Percentiles rank a stretch among this genome's conserved stretches.
These are phyloP conservation scores for Nosema bombycis DNA, from an alignment of 371 early-diverging fungal genomes.

Conservation along the genomic window DNA sequence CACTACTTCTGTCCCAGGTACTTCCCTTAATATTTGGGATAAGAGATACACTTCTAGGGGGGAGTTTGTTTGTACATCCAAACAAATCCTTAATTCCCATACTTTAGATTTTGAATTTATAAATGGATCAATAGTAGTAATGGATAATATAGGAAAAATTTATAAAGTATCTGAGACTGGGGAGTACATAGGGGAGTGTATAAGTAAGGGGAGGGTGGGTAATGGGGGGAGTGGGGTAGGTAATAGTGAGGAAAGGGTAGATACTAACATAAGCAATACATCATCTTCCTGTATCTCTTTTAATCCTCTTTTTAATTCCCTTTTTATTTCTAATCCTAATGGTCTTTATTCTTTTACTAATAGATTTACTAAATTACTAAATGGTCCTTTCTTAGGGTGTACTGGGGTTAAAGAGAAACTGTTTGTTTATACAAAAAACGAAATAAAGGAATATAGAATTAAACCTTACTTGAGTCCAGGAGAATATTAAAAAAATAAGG, in stretches of 20 bases:
- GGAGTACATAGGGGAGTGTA: not conserved
- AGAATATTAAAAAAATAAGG: too few species aligned
- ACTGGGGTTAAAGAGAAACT: not conserved
- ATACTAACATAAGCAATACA: too few species aligned
- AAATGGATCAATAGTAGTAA: not conserved
- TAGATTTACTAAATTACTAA: not conserved
- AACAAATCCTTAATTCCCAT: not conserved
- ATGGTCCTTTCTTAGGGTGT: not conserved
- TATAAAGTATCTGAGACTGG: constrained; percentile 5
- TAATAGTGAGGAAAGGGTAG: too few species aligned
- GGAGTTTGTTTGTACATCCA: not conserved
- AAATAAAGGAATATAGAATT: too few species aligned
- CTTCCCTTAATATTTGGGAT: constrained; percentile 21
- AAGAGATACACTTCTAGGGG: constrained; percentile 23
- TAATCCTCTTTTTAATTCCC: not conserved
- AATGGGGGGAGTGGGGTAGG: too few species aligned
- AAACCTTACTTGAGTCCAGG: too few species aligned
- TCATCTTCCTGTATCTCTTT: too few species aligned
- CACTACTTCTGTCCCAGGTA: constrained; percentile 26
- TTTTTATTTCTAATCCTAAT: not conserved
- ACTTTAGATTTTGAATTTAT: not conserved
- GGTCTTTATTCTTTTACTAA: not conserved
- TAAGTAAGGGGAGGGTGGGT: not conserved
- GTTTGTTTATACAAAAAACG: too few species aligned
- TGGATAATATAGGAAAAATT: constrained; percentile 4